Evolutionary conservation across 805 yeast genomes (phyloP).

Genomic region (Saccharomyces cerevisiae): DNA sequence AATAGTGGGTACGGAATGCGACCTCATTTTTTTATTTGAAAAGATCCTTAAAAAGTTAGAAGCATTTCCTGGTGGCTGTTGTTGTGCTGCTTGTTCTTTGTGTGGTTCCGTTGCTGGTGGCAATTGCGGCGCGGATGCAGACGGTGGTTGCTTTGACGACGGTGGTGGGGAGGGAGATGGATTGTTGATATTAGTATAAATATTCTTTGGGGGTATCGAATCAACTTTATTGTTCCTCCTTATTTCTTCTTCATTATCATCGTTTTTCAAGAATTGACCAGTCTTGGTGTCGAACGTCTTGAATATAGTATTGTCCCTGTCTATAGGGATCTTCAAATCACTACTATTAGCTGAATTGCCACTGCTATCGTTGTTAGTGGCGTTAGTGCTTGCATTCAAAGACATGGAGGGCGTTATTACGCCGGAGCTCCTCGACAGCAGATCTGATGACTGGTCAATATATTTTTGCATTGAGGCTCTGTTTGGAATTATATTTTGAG

Average conservation of each 20-base stretch:
- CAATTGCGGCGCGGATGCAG: not conserved
- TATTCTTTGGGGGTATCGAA: conserved; percentile 5
- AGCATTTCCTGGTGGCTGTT: not conserved
- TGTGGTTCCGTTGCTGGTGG: not conserved
- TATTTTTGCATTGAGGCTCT: not conserved
- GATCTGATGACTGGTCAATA: not conserved
- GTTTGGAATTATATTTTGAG: not conserved
- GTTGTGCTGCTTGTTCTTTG: not conserved
- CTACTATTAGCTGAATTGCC: not conserved
- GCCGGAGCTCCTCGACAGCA: not conserved
- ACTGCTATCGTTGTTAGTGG: not conserved
- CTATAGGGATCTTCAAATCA: not conserved
- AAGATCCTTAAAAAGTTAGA: conserved; percentile 1
- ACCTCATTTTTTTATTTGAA: conserved; percentile 20
- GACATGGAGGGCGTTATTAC: not conserved
- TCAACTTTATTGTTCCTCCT: not conserved
- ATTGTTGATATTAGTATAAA: not conserved
- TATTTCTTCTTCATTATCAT: not conserved
- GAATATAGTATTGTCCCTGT: conserved; percentile 11
- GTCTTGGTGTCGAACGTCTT: conserved; percentile 28
- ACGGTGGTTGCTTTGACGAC: not conserved
- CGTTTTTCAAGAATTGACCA: conserved; percentile 20
- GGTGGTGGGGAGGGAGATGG: not conserved
- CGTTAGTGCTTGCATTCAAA: not conserved
- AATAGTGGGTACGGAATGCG: conserved; percentile 30